Percentiles rank a stretch among this genome's conserved stretches.
Conservation (phyloP, 441 rosid genomes). For the Euphorbia celastroides region DNA sequence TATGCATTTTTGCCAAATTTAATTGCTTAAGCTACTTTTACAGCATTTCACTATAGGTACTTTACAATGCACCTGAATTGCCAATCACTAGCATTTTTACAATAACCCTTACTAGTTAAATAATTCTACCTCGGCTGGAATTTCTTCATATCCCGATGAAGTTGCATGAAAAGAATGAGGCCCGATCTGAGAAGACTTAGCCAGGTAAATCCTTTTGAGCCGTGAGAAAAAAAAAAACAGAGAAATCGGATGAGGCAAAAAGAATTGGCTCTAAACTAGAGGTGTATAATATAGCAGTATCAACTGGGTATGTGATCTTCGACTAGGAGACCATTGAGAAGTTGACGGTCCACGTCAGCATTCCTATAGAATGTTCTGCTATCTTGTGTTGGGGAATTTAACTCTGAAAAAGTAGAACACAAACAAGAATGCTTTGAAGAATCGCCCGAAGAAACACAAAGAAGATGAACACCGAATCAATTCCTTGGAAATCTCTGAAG, state of each 20-base stretch:
- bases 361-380: slow-evolving; percentile 28
- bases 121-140: not conserved
- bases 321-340: slow-evolving; percentile 54
- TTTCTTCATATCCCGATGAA: slow-evolving; percentile 4
- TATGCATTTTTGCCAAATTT: not conserved
- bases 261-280: slow-evolving; percentile 6
- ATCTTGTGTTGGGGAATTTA: too few species aligned
- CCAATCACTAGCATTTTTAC: not conserved
- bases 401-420: too few species aligned
- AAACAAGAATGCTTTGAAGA: too few species aligned
- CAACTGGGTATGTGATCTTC: slow-evolving; percentile 21
- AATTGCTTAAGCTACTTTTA: not conserved
- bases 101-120: not conserved
- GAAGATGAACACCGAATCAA: too few species aligned
- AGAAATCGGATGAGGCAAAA: slow-evolving; percentile 10
- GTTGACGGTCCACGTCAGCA: slow-evolving; percentile 49
- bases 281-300: slow-evolving; percentile 3
- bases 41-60: not conserved
- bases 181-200: not conserved
- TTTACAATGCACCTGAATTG: not conserved
- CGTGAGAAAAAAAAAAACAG: not conserved
- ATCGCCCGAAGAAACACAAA: too few species aligned
- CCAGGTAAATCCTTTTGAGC: slow-evolving; percentile 5
- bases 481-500: too few species aligned
- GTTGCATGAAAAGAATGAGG: not conserved